Evolutionary conservation across 2,329 filamentous ascomycete genomes (phyloP), one percentile per base, ranked within the genome.

Genomic region (Phyllosticta capitalensis): DNA sequence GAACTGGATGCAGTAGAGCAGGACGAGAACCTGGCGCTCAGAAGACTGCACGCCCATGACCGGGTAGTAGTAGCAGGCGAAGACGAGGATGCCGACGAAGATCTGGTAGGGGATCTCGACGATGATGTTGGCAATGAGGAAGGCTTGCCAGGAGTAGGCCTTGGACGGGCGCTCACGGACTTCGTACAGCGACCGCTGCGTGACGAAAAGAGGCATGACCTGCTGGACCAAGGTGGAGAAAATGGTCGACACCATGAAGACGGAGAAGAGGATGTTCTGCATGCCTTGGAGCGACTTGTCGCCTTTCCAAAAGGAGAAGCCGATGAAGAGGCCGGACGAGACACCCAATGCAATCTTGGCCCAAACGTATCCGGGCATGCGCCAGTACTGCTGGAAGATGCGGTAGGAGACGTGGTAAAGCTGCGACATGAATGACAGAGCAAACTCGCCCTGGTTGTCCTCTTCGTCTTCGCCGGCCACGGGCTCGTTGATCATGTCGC

Each of bases 131-230:
- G 85, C 82, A 2, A 87, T 73, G 69, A 91, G 80, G 72, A 91
- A 90, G 0, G 81, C 85, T 64, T 83, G 79, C 88, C 88, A 91
- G 0, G 84, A 88, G 74, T 91, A 92, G 0, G 84, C 79, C 67
- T 89, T 89, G 70, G 81, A 83, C 0, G 85, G 81, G 3, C 81
- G 75, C 65, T 85, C 82, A 59, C 82, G 81, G 12, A 78, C 80
- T 70, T 85, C 82, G 69, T 84, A 84, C 5, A 85, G 72, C 2
- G 79, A 76, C 54, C 82, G 77, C 66, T 84, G 81, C 1, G 79
- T 81, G 54, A 81, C 75, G 67, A 84, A 85, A 50, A 81, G 73
- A 1, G 82, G 82, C 74, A 83, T 82, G 63, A 84, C 83, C 64
- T 80, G 80, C 64, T 83, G 79, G 0, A 81, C 78, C 19, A 83